Conservation (phyloP, 1,139 yeast genomes). For the Pichia sp. region DNA sequence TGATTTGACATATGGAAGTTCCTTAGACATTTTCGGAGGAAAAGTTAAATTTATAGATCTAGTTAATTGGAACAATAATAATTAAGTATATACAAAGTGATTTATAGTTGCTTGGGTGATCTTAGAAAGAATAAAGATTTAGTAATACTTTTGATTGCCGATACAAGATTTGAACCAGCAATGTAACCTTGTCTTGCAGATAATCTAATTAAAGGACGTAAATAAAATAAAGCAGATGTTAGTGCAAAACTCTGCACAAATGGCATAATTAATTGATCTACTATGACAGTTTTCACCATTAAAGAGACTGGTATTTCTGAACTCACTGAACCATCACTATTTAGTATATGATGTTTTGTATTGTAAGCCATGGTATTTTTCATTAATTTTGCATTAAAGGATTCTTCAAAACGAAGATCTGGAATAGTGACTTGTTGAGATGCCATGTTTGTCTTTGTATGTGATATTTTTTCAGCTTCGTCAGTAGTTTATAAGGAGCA, state of each 20-base stretch:
- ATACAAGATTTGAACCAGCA: slow-evolving; percentile 1
- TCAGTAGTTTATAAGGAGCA: no score
- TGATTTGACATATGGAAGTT: slow-evolving; percentile 87
- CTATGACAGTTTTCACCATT: slow-evolving; percentile 49
- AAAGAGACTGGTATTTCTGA: slow-evolving; percentile 23
- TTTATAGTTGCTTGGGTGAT: not conserved
- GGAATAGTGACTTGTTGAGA: slow-evolving; percentile 36
- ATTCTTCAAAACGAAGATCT: slow-evolving; percentile 59
- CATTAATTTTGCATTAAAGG: slow-evolving; percentile 47
- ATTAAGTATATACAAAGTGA: not conserved
- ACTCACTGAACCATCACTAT: not conserved
- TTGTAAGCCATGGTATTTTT: slow-evolving; percentile 18
- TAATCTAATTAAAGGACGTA: slow-evolving; percentile 36
- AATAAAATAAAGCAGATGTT: slow-evolving; percentile 35
- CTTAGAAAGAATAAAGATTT: slow-evolving; percentile 2
- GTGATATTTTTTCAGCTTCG: not conserved
- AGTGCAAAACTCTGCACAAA: slow-evolving; percentile 51
- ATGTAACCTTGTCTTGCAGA: slow-evolving; percentile 1
- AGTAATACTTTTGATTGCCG: not conserved
- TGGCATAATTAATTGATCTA: slow-evolving; percentile 67
- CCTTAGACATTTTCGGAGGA: slow-evolving; percentile 94
- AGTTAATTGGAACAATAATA: slow-evolving; percentile 55
- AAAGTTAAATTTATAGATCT: slow-evolving; percentile 71
- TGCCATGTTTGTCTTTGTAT: not conserved
- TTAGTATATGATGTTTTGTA: not conserved